Base-by-base conservation (phyloP, 2,329 filamentous ascomycete genomes). In the Tolypocladium album region DNA sequence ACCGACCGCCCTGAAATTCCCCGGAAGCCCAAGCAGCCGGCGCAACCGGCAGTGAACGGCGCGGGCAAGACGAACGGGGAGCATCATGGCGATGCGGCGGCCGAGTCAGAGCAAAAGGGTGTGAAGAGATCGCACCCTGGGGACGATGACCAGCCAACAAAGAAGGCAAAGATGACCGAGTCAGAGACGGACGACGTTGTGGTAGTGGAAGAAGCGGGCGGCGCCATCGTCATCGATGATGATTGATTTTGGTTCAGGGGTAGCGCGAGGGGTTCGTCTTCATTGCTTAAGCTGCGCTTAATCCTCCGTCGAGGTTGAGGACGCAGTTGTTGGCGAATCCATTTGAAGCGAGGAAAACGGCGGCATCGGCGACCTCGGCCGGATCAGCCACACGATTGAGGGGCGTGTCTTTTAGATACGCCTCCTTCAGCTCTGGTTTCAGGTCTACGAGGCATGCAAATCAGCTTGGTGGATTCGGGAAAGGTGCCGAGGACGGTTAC, bases 271-370 rank as follows among this genome's bases (percentile, higher is more conserved):
- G 50, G 50, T 13, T 36, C 31, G 11, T 20, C 13, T 15, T 38
- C 4, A 38, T 11, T 58, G 60, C 36, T 79, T 70, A 89, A 66
- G 73, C 74, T 57, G 88, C 89, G 71, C 88, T 92, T 65, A 95
- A 72, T 1, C 92, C 92, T 20, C 92, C 92, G 72, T 96, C 92
- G 36, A 96, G 79, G 71, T 92, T 94, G 58, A 96, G 78, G 57
- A 92, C 81, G 71, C 90, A 94, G 65, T 95, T 95, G 71, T 93
- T 93, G 60, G 90, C 89, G 74, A 93, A 96, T 63, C 83, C 77
- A 72, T 94, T 96, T 55, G 81, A 80, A 38, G 84, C 88, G 20
- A 96, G 79, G 71, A 95, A 96, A 36, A 88, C 69, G 55, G 88
- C 89, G 59, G 91, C 90, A 68, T 92, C 86, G n/a, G 91, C 90